Conservation (phyloP, 495 filamentous ascomycete genomes). For the Letharia columbiana region DNA sequence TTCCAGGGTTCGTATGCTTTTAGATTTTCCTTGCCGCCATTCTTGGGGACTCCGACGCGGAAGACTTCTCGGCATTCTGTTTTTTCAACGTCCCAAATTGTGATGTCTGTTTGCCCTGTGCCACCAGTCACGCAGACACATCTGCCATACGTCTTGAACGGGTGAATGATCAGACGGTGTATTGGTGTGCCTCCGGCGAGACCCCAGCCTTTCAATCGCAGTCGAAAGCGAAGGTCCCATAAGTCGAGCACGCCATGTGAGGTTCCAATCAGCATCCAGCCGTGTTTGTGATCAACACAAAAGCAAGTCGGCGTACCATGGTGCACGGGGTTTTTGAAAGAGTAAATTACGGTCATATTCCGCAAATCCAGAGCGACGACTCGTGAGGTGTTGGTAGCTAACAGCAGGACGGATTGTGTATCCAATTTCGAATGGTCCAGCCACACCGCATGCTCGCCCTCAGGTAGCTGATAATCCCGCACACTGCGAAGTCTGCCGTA, state of each 20-base stretch:
- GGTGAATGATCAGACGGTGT: constrained; percentile 69
- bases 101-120: constrained; percentile 84
- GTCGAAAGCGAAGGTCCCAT: constrained; percentile 91
- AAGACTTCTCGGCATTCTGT: constrained; percentile 83
- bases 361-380: constrained; percentile 81
- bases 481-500: constrained; percentile 72
- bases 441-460: constrained; percentile 76
- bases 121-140: constrained; percentile 85
- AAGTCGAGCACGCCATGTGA: constrained; percentile 88
- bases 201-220: constrained; percentile 82
- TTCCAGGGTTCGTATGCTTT: constrained; percentile 79
- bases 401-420: constrained; percentile 63
- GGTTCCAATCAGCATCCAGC: constrained; percentile 87
- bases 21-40: constrained; percentile 39
- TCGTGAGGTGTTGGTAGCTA: constrained; percentile 79
- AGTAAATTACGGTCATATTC: constrained; percentile 74
- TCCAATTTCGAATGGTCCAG: constrained; percentile 85
- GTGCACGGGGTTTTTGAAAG: constrained; percentile 80
- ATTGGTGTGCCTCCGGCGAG: constrained; percentile 75
- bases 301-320: constrained; percentile 93
- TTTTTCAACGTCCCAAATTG: constrained; percentile 93
- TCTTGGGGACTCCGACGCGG: constrained; percentile 47
- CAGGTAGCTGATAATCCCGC: constrained; percentile 70
- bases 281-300: constrained; percentile 70
- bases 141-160: constrained; percentile 56